phyloP scores from a whole-genome alignment of 257 asterid genomes.

The Ajuga chamaepitys region DNA sequence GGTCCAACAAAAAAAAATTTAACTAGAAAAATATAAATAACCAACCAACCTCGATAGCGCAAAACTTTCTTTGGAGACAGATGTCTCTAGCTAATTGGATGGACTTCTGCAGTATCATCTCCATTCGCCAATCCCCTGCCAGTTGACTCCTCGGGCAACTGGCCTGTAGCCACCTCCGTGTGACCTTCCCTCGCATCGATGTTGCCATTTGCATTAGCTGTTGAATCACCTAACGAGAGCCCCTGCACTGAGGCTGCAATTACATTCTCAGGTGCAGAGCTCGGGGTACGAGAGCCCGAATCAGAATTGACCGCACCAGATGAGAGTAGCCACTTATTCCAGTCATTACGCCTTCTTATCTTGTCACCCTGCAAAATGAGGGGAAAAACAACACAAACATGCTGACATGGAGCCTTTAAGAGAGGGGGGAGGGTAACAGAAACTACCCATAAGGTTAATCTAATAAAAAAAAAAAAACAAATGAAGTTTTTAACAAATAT shows the following conservation, averaged over 20 bases:
- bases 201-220: slow-evolving; percentile 19
- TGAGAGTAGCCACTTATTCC: slow-evolving; percentile 48
- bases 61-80: slow-evolving; percentile 15
- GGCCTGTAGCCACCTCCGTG: slow-evolving; percentile 13
- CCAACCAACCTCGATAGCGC: slow-evolving; percentile 26
- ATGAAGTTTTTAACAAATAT: too few species aligned
- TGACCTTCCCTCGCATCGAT: slow-evolving; percentile 14
- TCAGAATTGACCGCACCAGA: slow-evolving; percentile 21
- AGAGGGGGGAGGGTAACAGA: too few species aligned
- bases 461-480: too few species aligned
- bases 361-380: slow-evolving; percentile 45
- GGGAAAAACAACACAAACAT: background rate
- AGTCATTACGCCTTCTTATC: slow-evolving; percentile 61
- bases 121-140: slow-evolving; percentile 23
- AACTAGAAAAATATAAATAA: background rate
- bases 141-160: slow-evolving; percentile 17
- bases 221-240: slow-evolving; percentile 28
- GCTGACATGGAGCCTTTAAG: background rate
- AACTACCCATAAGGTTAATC: too few species aligned
- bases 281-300: slow-evolving; percentile 23
- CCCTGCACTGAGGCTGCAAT: slow-evolving; percentile 34
- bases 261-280: slow-evolving; percentile 27
- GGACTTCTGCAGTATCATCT: slow-evolving; percentile 26
- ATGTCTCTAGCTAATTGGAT: slow-evolving; percentile 18
- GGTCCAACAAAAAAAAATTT: too few species aligned